These are phyloP conservation scores for Phytophthora palmivora DNA, from an alignment of 352 stramenopile species.

Conservation along the genomic window DNA sequence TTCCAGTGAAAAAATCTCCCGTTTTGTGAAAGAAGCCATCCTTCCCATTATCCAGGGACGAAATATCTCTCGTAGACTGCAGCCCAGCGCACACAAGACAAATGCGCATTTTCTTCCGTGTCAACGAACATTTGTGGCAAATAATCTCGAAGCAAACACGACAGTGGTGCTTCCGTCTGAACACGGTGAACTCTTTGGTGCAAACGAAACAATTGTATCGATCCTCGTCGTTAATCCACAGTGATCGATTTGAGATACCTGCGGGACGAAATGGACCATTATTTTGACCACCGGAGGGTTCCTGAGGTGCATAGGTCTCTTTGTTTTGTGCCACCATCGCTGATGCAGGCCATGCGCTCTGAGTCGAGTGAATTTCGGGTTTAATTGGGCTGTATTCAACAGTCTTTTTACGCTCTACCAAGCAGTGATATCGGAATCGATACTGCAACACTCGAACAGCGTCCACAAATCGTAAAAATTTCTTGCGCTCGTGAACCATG, in stretches of 20 bases:
- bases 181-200: slow-evolving; percentile 17
- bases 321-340: background rate
- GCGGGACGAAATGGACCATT: too few species aligned
- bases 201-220: slow-evolving; percentile 12
- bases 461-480: slow-evolving; percentile 8
- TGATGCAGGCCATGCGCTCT: background rate
- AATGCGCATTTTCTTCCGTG: slow-evolving; percentile 19
- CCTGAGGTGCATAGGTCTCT: background rate
- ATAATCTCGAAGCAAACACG: slow-evolving; percentile 23
- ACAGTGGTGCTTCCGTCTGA: slow-evolving; percentile 23
- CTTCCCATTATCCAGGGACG: too few species aligned
- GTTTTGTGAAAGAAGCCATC: background rate
- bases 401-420: background rate
- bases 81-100: slow-evolving; percentile 11
- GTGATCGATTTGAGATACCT: background rate
- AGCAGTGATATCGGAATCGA: slow-evolving; percentile 13
- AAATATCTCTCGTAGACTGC: background rate
- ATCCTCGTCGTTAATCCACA: slow-evolving; percentile 21
- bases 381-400: background rate
- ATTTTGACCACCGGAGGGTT: background rate
- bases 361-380: background rate
- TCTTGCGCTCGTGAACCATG: slow-evolving; percentile 3
- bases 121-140: slow-evolving; percentile 18
- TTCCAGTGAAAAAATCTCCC: background rate
- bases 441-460: slow-evolving; percentile 12